Evolutionary conservation across 768 basidiomycete species (phyloP).

Genomic region (Rickenella mellea): DNA sequence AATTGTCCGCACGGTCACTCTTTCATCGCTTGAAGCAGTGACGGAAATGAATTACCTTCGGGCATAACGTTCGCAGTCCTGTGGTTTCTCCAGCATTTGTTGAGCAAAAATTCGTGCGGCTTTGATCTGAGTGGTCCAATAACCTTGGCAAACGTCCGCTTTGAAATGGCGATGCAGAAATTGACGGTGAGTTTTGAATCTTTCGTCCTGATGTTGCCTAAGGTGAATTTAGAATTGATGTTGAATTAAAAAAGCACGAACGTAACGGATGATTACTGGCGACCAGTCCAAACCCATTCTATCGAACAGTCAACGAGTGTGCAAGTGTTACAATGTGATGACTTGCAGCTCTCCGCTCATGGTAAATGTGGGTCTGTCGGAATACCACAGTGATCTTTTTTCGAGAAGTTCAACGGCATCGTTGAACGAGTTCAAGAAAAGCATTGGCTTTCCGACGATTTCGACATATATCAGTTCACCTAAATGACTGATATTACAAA

Average conservation of each 20-base stretch:
- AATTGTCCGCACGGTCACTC: neutral
- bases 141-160: too few species aligned
- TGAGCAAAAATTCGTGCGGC: too few species aligned
- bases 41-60: neutral
- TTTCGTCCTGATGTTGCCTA: too few species aligned
- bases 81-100: too few species aligned
- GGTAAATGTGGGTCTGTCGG: conserved; percentile 39
- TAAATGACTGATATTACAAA: conserved; percentile 10
- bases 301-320: conserved; percentile 11
- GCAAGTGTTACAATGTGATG: too few species aligned
- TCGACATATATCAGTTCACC: conserved; percentile 14
- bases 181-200: too few species aligned
- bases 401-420: conserved; percentile 21
- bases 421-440: conserved; percentile 19
- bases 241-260: too few species aligned
- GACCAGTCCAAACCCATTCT: conserved; percentile 14
- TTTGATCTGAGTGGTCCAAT: too few species aligned
- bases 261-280: conserved; percentile 9
- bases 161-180: too few species aligned
- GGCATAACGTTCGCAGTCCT: too few species aligned
- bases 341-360: conserved; percentile 61
- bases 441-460: conserved; percentile 10
- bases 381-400: conserved; percentile 19
- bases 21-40: neutral
- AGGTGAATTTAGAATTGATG: too few species aligned